Percentiles rank a stretch among this genome's conserved stretches.
Evolutionary conservation across 2,329 filamentous ascomycete genomes (phyloP).

Genomic region (Cercospora canescens): DNA sequence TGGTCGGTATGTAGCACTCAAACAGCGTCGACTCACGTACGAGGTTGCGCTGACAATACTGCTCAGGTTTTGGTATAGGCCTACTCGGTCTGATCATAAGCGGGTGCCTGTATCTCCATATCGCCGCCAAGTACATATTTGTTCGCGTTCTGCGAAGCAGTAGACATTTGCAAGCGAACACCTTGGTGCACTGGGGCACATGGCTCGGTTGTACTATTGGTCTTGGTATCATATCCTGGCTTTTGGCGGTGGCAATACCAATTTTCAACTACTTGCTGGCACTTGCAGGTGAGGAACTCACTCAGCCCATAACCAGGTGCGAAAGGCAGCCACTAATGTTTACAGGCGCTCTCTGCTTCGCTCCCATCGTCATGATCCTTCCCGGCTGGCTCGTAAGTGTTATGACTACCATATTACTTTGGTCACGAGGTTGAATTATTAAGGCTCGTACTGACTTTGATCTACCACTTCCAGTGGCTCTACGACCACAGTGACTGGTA

Average conservation of each 20-base stretch:
- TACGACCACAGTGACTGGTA: slow-evolving; percentile 49
- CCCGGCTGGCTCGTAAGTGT: slow-evolving; percentile 44
- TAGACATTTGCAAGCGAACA: slow-evolving; percentile 54
- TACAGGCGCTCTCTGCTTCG: slow-evolving; percentile 45
- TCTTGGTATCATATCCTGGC: slow-evolving; percentile 48
- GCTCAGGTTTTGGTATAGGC: slow-evolving; percentile 56
- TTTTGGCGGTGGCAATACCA: slow-evolving; percentile 56
- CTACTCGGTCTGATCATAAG: slow-evolving; percentile 57
- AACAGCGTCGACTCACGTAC: neutral
- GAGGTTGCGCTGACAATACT: neutral
- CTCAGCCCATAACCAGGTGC: neutral
- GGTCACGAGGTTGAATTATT: too few relatives aligned
- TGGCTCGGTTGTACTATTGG: slow-evolving; percentile 51
- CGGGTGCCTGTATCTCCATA: slow-evolving; percentile 49
- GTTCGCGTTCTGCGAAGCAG: slow-evolving; percentile 56
- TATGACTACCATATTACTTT: neutral
- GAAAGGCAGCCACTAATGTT: neutral
- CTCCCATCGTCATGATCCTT: slow-evolving; percentile 51
- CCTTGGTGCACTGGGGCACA: slow-evolving; percentile 51
- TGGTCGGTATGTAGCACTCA: slow-evolving; percentile 40
- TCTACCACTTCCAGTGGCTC: slow-evolving; percentile 41
- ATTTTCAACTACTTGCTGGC: slow-evolving; percentile 57
- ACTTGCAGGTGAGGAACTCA: slow-evolving; percentile 43
- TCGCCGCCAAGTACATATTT: slow-evolving; percentile 58
- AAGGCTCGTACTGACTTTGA: neutral